Base-by-base conservation (phyloP, 2,329 filamentous ascomycete genomes). In the Blumeria graminis region DNA sequence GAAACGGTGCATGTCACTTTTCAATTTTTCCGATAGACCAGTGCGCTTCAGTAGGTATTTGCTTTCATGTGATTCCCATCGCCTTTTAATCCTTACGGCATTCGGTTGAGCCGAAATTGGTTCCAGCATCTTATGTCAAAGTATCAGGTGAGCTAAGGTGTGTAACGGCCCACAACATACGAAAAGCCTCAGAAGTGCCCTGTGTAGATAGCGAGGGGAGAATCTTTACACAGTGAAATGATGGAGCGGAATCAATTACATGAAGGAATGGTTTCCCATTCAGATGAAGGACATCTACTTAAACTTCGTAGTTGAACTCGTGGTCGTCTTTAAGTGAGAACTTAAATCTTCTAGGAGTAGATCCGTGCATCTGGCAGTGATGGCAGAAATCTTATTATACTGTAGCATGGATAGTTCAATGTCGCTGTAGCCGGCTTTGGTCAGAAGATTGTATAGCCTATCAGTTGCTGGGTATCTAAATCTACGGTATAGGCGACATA, bases 271-370 rank as follows among this genome's bases (percentile, higher is more conserved):
- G 52, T 6, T 22, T 55, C 22, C 36, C 52, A 41, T 18, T 55
- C 39, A 55, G 6, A 38, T 55, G 41, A 22, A 55, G 28, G 28
- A 55, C 14, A 55, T 55, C 52, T 22, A 55, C 52, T n/a, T 41
- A 39, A 41, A 55, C 35, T 41, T 55, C 52, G 33, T 55, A 55
- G 52, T 55, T 55, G n/a, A 55, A 55, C n/a, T 39, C 52, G 6
- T 38, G 52, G 41, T 55, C 52, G 33, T 55, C 52, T 41, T 55
- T 55, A n/a, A 41, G 52, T n/a, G 35, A 41, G 33, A 55, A 55
- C 52, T 55, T 55, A 32, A 55, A 55, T n/a, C 52, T 35, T 36
- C 36, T 18, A 41, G 52, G 52, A 55, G 35, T 34, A 41, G 34
- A 39, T 11, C 52, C 34, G n/a, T 55, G n/a, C 34, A 34, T 55